Evolutionary conservation across 2,329 filamentous ascomycete species (phyloP).

Genomic region (Epichloe uncinata): DNA sequence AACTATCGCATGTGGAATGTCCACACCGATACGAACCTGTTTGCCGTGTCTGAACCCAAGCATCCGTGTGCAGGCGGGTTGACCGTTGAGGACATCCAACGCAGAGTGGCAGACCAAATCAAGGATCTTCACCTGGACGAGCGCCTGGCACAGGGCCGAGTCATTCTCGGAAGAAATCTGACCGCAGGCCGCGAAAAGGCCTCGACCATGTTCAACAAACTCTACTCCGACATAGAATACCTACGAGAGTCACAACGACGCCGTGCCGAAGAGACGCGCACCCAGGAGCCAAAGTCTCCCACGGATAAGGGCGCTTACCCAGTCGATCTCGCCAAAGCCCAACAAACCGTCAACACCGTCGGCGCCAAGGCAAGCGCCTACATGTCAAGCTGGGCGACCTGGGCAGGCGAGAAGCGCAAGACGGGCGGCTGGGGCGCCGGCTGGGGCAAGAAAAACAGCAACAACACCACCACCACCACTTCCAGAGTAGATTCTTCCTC

Average conservation of each 20-base stretch:
- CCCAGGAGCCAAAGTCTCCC: slow-evolving; percentile 5
- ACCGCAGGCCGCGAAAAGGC: slow-evolving; percentile 81
- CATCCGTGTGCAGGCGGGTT: slow-evolving; percentile 90
- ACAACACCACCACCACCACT: slow-evolving; percentile 4
- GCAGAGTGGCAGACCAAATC: slow-evolving; percentile 80
- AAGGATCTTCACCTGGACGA: slow-evolving; percentile 91
- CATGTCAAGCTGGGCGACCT: slow-evolving; percentile 54
- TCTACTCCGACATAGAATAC: slow-evolving; percentile 81
- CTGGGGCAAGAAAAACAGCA: slow-evolving; percentile 21
- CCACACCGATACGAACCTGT: slow-evolving; percentile 79
- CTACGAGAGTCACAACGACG: slow-evolving; percentile 32
- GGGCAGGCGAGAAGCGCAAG: slow-evolving; percentile 66
- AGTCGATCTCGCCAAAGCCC: slow-evolving; percentile 26
- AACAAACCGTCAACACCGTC: slow-evolving; percentile 34
- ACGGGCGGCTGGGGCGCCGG: slow-evolving; percentile 29
- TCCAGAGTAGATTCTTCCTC: slow-evolving; percentile 18
- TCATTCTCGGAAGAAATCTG: slow-evolving; percentile 80
- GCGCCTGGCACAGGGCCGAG: slow-evolving; percentile 66
- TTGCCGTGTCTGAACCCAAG: slow-evolving; percentile 84
- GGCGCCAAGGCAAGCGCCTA: slow-evolving; percentile 47
- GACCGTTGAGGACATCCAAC: slow-evolving; percentile 87
- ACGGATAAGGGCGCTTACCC: slow-evolving; percentile 7
- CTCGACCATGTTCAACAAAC: slow-evolving; percentile 69
- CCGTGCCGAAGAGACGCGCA: slow-evolving; percentile 25
- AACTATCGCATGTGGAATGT: slow-evolving; percentile 84